Base-by-base conservation (phyloP, 2,329 filamentous ascomycete genomes). In the Fusarium guadeloupense region DNA sequence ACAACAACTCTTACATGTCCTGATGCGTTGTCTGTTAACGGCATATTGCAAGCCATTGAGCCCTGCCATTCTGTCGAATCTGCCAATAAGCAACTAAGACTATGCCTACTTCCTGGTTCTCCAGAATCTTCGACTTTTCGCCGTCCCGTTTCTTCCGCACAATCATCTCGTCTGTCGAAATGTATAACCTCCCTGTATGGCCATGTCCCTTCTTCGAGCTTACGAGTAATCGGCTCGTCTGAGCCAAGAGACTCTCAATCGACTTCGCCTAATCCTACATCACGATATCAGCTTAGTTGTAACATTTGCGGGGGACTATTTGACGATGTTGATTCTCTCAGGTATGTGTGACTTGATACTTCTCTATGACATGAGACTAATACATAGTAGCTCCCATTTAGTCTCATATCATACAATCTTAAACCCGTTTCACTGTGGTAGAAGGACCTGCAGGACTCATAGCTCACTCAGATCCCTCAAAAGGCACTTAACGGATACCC, bases 341-440 rank as follows among this genome's bases (percentile, higher is more conserved):
- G 52, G 52, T 55, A 33, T 23, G 31, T 12, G 3, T 31, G 4
- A 13, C 39, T 2, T 10, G 3, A 10, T 20, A 12, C 7, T 14
- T 21, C 20, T 3, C 1, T 13, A 19, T n/a, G 9, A 5, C 1
- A 0, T 0, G 0, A 13, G 2, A 1, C 38, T 50, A 3, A 54
- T 6, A 12, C 0, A 0, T 3, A 6, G 6, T 4, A 55, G 52
- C 3, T 8, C 17, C 16, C 53, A 56, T 1, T 2, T 56, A 2
- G 7, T 30, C 9, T 23, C 26, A 3, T 26, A 31, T 12, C 52
- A 55, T 9, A 3, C 5, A 2, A 0, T 4, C 5, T 44, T 21
- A 14, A 1, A 5, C 2, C 46, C 20, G 0, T 25, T 44, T 0
- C 10, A 21, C 8, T 55, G 53, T 0, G 53, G 47, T 1, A 46